Conservation (phyloP, 2,329 filamentous ascomycete species). For the Diaporthe nobilis region DNA sequence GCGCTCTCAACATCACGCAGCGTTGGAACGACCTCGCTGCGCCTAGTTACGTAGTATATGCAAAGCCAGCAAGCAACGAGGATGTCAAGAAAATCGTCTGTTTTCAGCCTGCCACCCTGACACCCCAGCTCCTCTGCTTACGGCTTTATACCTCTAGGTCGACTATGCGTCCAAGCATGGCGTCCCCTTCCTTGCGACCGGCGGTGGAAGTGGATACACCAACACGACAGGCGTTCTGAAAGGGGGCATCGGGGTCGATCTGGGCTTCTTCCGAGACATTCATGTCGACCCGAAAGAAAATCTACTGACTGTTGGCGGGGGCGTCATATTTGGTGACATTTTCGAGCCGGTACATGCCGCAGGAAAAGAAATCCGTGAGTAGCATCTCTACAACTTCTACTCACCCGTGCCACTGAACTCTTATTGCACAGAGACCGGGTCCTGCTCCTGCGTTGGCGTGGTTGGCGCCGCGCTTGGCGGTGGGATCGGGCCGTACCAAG, state of each 20-base stretch:
- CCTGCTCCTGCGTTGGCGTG: background rate
- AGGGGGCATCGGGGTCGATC: background rate
- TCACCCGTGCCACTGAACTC: background rate
- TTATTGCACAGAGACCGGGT: background rate
- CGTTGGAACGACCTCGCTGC: background rate
- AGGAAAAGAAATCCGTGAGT: conserved; percentile 9
- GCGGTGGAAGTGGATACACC: background rate
- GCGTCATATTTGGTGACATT: conserved; percentile 5
- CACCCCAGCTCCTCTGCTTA: background rate
- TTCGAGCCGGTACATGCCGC: background rate
- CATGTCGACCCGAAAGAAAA: background rate
- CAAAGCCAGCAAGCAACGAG: background rate
- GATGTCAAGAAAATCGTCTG: background rate
- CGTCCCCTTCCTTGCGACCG: background rate
- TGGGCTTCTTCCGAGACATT: conserved; percentile 1
- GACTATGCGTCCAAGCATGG: background rate
- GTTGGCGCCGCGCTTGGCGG: background rate
- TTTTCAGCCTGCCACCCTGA: background rate
- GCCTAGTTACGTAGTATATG: background rate
- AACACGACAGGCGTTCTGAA: conserved; percentile 7
- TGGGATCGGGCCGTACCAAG: background rate
- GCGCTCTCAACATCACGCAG: conserved; percentile 6
- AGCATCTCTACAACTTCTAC: background rate
- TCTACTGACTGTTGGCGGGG: background rate
- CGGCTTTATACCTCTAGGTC: background rate